Conservation (phyloP, 208 protist species). For the Wallacemonas collosoma region DNA sequence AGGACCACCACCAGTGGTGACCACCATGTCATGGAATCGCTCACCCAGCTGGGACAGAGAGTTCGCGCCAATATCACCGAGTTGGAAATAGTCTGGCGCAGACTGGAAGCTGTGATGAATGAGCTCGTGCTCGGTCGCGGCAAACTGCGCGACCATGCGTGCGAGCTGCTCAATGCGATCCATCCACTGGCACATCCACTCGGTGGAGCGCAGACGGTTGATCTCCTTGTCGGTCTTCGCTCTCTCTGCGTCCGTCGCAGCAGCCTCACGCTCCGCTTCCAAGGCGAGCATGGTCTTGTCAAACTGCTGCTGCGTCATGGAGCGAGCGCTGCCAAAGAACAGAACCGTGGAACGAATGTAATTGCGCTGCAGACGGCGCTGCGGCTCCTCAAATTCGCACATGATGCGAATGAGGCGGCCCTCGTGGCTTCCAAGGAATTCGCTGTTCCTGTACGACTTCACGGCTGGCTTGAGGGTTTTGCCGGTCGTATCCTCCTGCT, state of each 20-base stretch:
- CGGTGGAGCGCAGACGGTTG: constrained; percentile 59
- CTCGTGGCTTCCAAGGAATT: constrained; percentile 71
- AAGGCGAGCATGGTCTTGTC: constrained; percentile 38
- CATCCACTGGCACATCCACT: constrained; percentile 94
- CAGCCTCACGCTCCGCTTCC: constrained; percentile 23
- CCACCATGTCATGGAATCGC: constrained; percentile 66
- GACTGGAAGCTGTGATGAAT: constrained; percentile 59
- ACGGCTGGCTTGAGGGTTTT: constrained; percentile 61
- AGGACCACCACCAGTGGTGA: constrained; percentile 91
- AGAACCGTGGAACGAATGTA: constrained; percentile 87
- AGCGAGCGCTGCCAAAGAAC: constrained; percentile 92
- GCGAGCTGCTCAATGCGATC: constrained; percentile 74
- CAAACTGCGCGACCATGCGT: constrained; percentile 64
- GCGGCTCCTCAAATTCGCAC: constrained; percentile 93
- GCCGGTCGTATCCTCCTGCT: constrained; percentile 50
- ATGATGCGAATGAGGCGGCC: constrained; percentile 90
- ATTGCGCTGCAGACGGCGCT: constrained; percentile 60
- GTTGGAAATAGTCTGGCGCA: constrained; percentile 84
- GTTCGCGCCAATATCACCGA: constrained; percentile 10
- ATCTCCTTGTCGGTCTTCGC: constrained; percentile 38
- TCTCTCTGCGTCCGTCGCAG: constrained; percentile 24
- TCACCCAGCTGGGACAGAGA: constrained; percentile 23
- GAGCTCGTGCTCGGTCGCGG: constrained; percentile 38
- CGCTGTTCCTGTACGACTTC: constrained; percentile 91
- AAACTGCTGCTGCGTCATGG: constrained; percentile 81